Conservation (phyloP, 768 basidiomycete genomes). For the Naganishia randhawae region DNA sequence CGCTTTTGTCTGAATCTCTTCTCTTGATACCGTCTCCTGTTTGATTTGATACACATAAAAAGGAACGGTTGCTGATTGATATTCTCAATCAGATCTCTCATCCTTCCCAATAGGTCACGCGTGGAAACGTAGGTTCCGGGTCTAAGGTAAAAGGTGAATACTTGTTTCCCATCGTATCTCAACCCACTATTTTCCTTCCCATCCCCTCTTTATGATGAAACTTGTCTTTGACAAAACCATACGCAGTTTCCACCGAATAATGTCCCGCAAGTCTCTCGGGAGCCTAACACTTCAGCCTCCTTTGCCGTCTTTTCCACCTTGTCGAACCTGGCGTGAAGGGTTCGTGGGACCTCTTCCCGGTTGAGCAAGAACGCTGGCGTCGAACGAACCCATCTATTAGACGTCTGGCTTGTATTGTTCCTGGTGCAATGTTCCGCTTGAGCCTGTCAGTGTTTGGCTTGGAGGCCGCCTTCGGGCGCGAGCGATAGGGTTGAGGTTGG, state of each 20-base stretch:
- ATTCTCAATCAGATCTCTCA: not conserved
- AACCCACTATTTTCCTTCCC: slow-evolving; percentile 2
- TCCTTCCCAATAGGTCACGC: not conserved
- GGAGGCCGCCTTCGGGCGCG: slow-evolving; percentile 19
- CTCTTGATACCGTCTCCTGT: not conserved
- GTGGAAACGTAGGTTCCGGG: not conserved
- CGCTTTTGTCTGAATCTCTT: slow-evolving; percentile 50
- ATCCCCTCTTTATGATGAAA: slow-evolving; percentile 45
- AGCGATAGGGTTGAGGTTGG: slow-evolving; percentile 24
- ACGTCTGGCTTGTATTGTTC: slow-evolving; percentile 9
- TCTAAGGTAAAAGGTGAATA: slow-evolving; percentile 25
- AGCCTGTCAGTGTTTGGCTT: slow-evolving; percentile 4
- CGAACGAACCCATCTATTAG: slow-evolving; percentile 28
- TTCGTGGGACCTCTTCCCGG: slow-evolving; percentile 34
- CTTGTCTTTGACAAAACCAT: slow-evolving; percentile 47
- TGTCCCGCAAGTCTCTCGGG: slow-evolving; percentile 45
- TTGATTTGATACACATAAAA: slow-evolving; percentile 19
- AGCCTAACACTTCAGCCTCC: slow-evolving; percentile 27
- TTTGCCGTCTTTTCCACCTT: slow-evolving; percentile 22
- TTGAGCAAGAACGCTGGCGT: slow-evolving; percentile 28
- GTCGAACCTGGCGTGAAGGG: slow-evolving; percentile 11
- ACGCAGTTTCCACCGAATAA: slow-evolving; percentile 53
- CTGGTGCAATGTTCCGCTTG: slow-evolving; percentile 26
- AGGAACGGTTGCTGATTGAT: slow-evolving; percentile 12
- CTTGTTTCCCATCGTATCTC: not conserved